Conservation (phyloP, 192 early-diverging fungal species). For the Radiomyces spectabilis region DNA sequence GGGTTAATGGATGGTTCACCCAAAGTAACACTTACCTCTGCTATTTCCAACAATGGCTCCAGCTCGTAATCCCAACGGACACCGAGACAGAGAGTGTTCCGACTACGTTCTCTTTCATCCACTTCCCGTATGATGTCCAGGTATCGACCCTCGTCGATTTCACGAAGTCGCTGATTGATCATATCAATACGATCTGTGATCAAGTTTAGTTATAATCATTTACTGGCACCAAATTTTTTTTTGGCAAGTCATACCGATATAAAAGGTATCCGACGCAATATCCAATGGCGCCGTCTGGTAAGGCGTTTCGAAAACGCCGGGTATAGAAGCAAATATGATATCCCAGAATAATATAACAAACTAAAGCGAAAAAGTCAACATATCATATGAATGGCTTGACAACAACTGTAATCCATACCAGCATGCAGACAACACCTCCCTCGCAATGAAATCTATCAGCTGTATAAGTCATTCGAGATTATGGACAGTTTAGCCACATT, state of each 20-base stretch:
- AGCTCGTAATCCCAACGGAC: constrained; percentile 40
- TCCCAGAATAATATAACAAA: constrained; percentile 67
- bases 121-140: constrained; percentile 25
- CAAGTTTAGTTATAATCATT: constrained; percentile 2
- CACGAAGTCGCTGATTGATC: constrained; percentile 28
- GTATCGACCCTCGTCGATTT: constrained; percentile 20
- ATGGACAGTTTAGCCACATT: background rate
- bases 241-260: constrained; percentile 24
- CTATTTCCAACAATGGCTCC: constrained; percentile 35
- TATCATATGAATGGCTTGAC: background rate
- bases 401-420: constrained; percentile 17
- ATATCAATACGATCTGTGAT: constrained; percentile 22
- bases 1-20: constrained; percentile 1
- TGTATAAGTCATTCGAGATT: background rate
- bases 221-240: background rate
- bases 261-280: constrained; percentile 58
- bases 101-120: constrained; percentile 31
- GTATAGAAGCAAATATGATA: constrained; percentile 51
- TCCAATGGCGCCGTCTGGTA: constrained; percentile 65
- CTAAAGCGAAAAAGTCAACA: constrained; percentile 2
- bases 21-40: constrained; percentile 30
- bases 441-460: constrained; percentile 48
- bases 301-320: constrained; percentile 62
- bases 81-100: constrained; percentile 36
- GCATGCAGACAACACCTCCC: constrained; percentile 48